Percentiles rank a stretch among this genome's conserved stretches.
Evolutionary conservation across 1,284 basidiomycete genomes (phyloP).

Genomic region (Naganishia cerealis): DNA sequence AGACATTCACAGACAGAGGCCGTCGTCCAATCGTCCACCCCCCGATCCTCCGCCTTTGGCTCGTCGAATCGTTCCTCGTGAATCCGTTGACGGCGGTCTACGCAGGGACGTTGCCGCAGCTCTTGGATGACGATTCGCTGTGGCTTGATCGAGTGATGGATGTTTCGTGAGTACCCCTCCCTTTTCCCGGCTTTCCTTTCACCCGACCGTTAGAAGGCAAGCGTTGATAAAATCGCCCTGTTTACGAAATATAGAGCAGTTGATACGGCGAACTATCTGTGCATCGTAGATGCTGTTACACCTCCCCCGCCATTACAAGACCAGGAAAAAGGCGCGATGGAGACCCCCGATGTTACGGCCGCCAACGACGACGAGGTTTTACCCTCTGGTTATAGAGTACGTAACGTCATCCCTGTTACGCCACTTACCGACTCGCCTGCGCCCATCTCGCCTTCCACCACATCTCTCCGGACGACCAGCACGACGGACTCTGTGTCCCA

Average conservation of each 20-base stretch:
- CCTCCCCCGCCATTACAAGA: neutral
- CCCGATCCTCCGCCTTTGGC: conserved; percentile 7
- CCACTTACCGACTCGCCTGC: neutral
- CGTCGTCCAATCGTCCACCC: conserved; percentile 21
- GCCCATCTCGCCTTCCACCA: neutral
- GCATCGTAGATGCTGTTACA: conserved; percentile 7
- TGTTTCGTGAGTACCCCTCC: conserved; percentile 4
- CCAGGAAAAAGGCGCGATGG: neutral
- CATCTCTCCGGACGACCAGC: neutral
- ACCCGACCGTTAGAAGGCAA: neutral
- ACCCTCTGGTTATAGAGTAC: conserved; percentile 8
- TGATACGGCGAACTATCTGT: conserved; percentile 8
- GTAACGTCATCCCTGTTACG: neutral
- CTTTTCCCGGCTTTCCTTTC: neutral
- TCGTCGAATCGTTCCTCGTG: conserved; percentile 4
- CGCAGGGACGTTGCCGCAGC: neutral
- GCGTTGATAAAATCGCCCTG: neutral
- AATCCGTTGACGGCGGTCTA: neutral
- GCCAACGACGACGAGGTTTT: neutral
- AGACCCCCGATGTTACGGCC: neutral
- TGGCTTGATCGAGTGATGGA: conserved; percentile 15
- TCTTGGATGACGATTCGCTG: conserved; percentile 13
- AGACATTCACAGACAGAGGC: conserved; percentile 22
- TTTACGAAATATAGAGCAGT: neutral
- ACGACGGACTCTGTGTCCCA: neutral